Evolutionary conservation across 306 rosid species (phyloP).

Genomic region (Alnus rubra): DNA sequence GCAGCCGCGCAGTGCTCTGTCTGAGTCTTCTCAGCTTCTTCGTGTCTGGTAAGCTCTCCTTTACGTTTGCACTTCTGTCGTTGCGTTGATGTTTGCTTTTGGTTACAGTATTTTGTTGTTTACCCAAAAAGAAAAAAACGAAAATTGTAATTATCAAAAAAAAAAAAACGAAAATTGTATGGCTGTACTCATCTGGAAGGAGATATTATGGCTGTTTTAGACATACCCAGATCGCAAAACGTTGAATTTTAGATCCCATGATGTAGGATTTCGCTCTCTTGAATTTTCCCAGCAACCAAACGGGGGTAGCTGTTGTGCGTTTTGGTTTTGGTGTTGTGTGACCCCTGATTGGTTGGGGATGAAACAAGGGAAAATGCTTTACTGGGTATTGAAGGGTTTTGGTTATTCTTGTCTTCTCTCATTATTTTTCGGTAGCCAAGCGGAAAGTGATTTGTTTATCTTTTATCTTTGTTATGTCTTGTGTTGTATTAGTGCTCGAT

Average conservation of each 20-base stretch:
- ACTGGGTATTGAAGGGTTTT: neutral
- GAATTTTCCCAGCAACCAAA: neutral
- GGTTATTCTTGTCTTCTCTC: neutral
- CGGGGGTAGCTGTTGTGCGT: neutral
- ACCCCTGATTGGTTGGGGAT: neutral
- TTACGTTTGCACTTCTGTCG: no score
- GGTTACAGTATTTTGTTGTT: no score
- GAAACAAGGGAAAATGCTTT: neutral
- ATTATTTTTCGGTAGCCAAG: neutral
- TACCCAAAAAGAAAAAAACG: no score
- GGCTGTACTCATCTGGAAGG: neutral
- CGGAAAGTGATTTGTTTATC: neutral
- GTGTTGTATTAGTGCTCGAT: neutral
- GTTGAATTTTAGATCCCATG: neutral
- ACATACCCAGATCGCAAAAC: neutral
- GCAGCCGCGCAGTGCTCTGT: no score
- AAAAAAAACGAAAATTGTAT: no score
- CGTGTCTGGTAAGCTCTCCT: no score
- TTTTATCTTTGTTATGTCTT: neutral
- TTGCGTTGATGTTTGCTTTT: no score
- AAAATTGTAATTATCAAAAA: no score
- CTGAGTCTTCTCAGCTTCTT: no score
- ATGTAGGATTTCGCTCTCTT: no score
- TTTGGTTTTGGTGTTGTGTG: neutral
- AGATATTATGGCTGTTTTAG: neutral